These are phyloP conservation scores for Medicago lupulina DNA, from an alignment of 306 rosid species.

Conservation along the genomic window DNA sequence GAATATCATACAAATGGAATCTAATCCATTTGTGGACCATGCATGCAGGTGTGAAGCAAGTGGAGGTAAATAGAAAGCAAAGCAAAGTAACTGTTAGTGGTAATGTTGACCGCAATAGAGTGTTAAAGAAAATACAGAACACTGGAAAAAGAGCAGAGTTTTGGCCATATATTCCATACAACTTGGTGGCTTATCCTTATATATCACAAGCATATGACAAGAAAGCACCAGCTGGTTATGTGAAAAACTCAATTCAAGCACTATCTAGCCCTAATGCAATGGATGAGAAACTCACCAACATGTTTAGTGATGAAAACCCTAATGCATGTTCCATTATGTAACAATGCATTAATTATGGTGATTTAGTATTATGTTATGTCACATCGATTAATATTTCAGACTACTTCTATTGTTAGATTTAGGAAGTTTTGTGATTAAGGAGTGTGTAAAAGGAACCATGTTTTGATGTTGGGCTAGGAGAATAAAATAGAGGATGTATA, in stretches of 20 bases:
- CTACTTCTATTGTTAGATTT: neutral
- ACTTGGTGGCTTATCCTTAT: constrained; percentile 81
- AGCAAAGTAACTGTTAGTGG: constrained; percentile 74
- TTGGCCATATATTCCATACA: constrained; percentile 85
- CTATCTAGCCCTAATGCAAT: constrained; percentile 54
- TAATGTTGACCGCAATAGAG: constrained; percentile 72
- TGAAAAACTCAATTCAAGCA: constrained; percentile 67
- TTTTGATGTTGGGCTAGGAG: constrained; percentile 4
- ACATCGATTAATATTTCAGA: too few species aligned
- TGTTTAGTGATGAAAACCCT: constrained; percentile 91
- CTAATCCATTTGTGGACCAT: neutral
- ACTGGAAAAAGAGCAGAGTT: constrained; percentile 89
- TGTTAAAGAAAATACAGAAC: constrained; percentile 62
- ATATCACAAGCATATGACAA: constrained; percentile 84
- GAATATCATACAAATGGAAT: neutral
- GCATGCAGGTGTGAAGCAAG: constrained; percentile 54
- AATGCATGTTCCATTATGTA: constrained; percentile 81
- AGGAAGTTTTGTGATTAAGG: neutral
- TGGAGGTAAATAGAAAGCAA: constrained; percentile 75
- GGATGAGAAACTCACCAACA: constrained; percentile 59
- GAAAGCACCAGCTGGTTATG: constrained; percentile 85
- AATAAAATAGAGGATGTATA: neutral
- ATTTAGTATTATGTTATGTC: too few species aligned
- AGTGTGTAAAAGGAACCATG: neutral
- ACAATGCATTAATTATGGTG: neutral